These are phyloP conservation scores for Sporothrix inflata DNA, from an alignment of 2,329 filamentous ascomycete genomes.

Conservation along the genomic window DNA sequence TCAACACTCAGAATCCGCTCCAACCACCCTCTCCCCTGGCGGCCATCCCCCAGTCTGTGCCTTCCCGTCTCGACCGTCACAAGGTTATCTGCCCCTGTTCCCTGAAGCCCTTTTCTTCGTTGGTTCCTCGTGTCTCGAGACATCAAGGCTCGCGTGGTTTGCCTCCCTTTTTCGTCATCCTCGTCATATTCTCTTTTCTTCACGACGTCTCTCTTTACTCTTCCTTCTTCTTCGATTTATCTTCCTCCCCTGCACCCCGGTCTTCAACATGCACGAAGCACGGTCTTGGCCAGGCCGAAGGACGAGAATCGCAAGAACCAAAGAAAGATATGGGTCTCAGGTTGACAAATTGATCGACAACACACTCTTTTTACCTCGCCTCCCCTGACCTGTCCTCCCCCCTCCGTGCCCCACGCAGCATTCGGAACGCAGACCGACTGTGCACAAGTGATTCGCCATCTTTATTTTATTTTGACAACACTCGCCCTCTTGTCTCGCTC, in stretches of 20 bases:
- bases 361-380: background rate
- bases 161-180: background rate
- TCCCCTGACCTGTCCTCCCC: background rate
- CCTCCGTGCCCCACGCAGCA: constrained; percentile 4
- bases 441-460: background rate
- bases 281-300: background rate
- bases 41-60: background rate
- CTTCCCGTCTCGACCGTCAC: background rate
- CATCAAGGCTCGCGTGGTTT: background rate
- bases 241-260: background rate
- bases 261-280: background rate
- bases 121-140: constrained; percentile 2
- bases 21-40: background rate
- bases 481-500: background rate
- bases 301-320: constrained; percentile 1
- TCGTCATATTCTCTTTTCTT: background rate
- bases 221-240: background rate
- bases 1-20: background rate
- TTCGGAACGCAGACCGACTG: constrained; percentile 20
- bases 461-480: background rate
- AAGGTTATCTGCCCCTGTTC: background rate
- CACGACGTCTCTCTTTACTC: background rate
- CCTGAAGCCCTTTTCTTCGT: background rate
- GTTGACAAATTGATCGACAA: constrained; percentile 24
- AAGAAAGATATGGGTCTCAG: background rate